phyloP scores from a whole-genome alignment of 2,329 filamentous ascomycete genomes.

The Trichophyton schoenleinii region DNA sequence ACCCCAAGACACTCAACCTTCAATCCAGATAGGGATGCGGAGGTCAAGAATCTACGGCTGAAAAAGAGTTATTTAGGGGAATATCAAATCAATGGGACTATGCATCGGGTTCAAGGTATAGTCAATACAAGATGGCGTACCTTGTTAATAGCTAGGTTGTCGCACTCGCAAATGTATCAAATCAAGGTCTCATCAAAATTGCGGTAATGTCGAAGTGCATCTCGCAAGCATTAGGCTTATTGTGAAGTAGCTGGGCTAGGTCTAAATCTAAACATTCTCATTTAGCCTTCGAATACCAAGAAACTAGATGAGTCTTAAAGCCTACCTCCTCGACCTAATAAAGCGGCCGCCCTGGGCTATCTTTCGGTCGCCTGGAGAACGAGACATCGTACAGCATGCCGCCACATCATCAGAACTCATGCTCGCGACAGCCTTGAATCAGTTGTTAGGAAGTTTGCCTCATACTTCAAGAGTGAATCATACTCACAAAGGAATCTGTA shows the following conservation, averaged over 20 bases:
- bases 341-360: conserved; percentile 38
- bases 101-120: background rate
- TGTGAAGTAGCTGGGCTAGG: background rate
- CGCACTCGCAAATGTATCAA: background rate
- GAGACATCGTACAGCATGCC: conserved; percentile 79
- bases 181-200: background rate
- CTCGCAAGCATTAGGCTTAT: background rate
- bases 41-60: background rate
- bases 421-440: conserved; percentile 57
- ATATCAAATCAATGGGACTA: background rate
- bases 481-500: conserved; percentile 61
- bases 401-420: conserved; percentile 68
- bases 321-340: conserved; percentile 20
- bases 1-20: background rate
- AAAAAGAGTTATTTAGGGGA: background rate
- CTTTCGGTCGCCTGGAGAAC: conserved; percentile 44
- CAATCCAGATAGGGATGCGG: background rate
- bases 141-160: background rate
- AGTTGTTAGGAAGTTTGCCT: background rate
- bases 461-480: background rate
- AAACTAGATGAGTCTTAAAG: background rate
- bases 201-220: background rate
- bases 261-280: background rate
- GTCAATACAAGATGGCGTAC: background rate
- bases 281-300: background rate